Evolutionary conservation across 129 eudicot species (phyloP), one percentile per base, ranked within the genome.

Genomic region (Flaveria brownii): DNA sequence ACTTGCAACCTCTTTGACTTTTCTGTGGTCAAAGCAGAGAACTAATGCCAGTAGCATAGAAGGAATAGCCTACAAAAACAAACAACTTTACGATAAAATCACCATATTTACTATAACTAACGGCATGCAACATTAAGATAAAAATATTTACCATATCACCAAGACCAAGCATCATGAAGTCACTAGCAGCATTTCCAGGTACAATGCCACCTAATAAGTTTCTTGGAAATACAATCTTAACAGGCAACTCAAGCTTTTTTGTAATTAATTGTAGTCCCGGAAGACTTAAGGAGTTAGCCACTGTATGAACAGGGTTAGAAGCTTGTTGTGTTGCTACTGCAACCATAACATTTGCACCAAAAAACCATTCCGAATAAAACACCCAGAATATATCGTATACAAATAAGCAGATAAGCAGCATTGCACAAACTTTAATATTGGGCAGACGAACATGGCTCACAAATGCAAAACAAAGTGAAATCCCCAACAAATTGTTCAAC

Each of bases 81-180:
- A 72, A 81, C 5, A 71, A 23, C 45, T 71, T 59, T 50, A 73
- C 22, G 22, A 51, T 11, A 20, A 2, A 30, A 14, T 63, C 30
- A 26, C 17, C 68, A 61, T 39, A 72, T 23, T 73, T 47, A 62
- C 11, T 33, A 72, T 20, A 26, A 79, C n/a, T n/a, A 23, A 42
- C 16, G 1, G 52, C 51, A 25, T 9, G 59, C 23, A 68, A 68
- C 68, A 6, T 52, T 49, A 63, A 78, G 22, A 60, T 66, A 68
- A 60, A 47, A 9, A 39, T 45, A 61, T 75, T 86, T 87, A 94
- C 98, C 98, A 94, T 94, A 84, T 94, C 98, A 33, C 98, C 98
- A 80, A 94, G 97, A 76, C 98, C 98, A 78, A 94, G 98, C 97
- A 94, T 94, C 98, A 94, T 91, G 86, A 88, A 94, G 73, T 94